Base-by-base conservation (phyloP, 129 eudicot genomes). In the carrot (Daucus carota) region DNA sequence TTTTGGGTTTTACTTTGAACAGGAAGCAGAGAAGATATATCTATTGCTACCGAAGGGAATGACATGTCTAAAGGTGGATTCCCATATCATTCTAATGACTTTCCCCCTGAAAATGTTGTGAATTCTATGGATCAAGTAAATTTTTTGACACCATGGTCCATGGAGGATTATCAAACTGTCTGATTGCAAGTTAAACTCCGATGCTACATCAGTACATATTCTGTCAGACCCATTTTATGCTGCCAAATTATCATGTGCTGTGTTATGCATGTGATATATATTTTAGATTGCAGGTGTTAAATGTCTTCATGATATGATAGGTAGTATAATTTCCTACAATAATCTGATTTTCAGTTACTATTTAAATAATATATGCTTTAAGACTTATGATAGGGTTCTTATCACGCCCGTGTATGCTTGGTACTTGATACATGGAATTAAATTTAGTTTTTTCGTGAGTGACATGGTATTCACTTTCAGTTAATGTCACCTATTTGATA, bases 1-100 rank as follows among this genome's bases (percentile, higher is more conserved):
- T 71, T 41, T 26, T 38, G 44, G 20, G 15, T 15, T 18, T 38
- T 46, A 42, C 70, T 46, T 16, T 75, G 22, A 75, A 75, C 83
- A 93, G 97, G 97, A 24, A 89, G 89, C 79, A 82, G 88, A 87
- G 96, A 91, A 75, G 94, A 94, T 84, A 70, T 89, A 40, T 79
- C 89, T n/a, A 46, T 20, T 78, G 70, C 82, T 41, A 54, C 65
- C 73, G 91, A 91, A 80, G 70, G 47, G 22, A 18, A 70, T 80
- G 90, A 83, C 59, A 67, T 82, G 81, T 75, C 73, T 26, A 82
- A 80, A 81, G 92, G 88, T 80, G 73, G 60, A 40, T n/a, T n/a
- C n/a, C n/a, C n/a, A n/a, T n/a, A n/a, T n/a, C n/a, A n/a, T n/a
- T n/a, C n/a, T n/a, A n/a, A n/a, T n/a, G n/a, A n/a, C n/a, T n/a